phyloP scores from a whole-genome alignment of 176 grass and related monocot genomes.

The Phyllostachys edulis region DNA sequence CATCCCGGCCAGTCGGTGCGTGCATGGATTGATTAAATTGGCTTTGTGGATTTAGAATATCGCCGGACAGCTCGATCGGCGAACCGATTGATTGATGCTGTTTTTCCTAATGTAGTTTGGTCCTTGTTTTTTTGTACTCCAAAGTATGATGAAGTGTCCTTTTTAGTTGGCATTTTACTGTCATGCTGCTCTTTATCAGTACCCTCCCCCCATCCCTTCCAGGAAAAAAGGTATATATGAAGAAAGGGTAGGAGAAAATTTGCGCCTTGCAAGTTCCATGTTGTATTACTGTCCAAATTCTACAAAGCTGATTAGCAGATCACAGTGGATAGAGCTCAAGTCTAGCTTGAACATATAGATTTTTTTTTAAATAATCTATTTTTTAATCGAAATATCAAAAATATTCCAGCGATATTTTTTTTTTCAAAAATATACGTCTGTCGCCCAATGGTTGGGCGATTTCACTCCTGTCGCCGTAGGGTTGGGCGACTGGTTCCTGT shows the following conservation, averaged over 20 bases:
- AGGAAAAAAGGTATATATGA: not conserved
- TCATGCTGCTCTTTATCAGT: conserved; percentile 23
- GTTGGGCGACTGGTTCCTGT: no score
- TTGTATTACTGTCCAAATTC: not conserved
- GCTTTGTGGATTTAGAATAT: conserved; percentile 6
- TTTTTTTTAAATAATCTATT: no score
- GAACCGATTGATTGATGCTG: conserved; percentile 19
- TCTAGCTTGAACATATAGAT: not conserved
- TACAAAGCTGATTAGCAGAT: not conserved
- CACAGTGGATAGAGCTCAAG: not conserved
- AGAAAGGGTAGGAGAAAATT: not conserved
- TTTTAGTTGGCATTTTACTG: conserved; percentile 42
- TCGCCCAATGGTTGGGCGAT: no score
- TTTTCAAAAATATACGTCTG: no score
- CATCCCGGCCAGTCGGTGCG: conserved; percentile 24
- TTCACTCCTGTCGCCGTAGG: no score
- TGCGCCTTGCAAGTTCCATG: not conserved
- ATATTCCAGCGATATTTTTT: no score
- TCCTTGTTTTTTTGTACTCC: conserved; percentile 4
- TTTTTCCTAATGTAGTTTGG: not conserved
- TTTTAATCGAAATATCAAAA: no score
- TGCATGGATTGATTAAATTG: not conserved
- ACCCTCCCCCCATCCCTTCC: not conserved
- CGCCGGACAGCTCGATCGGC: conserved; percentile 22
- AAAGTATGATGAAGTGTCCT: conserved; percentile 30